Percentiles rank a stretch among this genome's conserved stretches.
phyloP scores from a whole-genome alignment of 768 basidiomycete genomes.

The Mycena leptocephala region DNA sequence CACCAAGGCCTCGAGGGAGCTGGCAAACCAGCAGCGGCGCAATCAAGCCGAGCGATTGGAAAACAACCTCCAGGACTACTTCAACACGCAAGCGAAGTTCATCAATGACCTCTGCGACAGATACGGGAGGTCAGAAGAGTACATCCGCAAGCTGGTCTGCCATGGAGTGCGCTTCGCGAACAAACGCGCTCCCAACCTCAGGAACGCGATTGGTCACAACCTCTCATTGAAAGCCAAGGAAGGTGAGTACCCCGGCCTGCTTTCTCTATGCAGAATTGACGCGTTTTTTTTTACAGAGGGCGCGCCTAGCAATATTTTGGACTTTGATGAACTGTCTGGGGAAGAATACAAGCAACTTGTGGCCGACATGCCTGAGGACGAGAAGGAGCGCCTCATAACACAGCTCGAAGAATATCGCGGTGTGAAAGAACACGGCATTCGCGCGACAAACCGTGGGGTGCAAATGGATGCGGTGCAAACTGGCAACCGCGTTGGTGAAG shows the following conservation, averaged over 20 bases:
- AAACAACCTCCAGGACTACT: too few species aligned
- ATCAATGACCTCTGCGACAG: too few species aligned
- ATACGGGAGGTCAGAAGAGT: background rate
- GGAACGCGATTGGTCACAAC: background rate
- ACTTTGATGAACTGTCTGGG: background rate
- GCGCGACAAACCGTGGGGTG: background rate
- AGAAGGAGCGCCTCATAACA: background rate
- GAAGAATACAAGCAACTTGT: too few species aligned
- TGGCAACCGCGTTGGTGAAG: background rate
- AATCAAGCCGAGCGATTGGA: too few species aligned
- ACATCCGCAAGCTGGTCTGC: background rate
- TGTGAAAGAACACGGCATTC: background rate
- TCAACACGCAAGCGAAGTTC: too few species aligned
- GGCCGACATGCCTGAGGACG: too few species aligned
- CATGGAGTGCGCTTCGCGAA: background rate
- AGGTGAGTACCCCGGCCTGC: background rate
- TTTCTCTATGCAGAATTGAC: background rate
- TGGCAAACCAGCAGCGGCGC: too few species aligned
- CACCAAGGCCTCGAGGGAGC: too few species aligned
- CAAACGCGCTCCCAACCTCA: background rate
- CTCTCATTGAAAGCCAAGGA: background rate
- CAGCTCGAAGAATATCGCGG: background rate
- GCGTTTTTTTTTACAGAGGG: background rate
- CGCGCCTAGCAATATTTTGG: background rate
- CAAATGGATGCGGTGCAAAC: background rate